Conservation (phyloP, 768 basidiomycete genomes). For the Naganishia vaughanmartiniae region DNA sequence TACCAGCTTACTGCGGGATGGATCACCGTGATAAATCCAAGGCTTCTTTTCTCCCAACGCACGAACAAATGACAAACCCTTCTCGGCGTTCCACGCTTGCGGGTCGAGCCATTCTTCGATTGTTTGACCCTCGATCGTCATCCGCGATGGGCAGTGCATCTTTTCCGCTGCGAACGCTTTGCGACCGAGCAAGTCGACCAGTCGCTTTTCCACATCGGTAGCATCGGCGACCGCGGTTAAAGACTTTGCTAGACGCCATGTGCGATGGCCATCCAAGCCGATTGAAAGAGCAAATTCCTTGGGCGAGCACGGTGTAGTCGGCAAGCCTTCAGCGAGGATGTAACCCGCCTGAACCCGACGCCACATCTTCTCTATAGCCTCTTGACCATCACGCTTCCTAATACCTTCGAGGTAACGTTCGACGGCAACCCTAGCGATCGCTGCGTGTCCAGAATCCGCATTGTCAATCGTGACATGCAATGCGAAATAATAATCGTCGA, state of each 20-base stretch:
- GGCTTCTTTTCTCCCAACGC: slow-evolving; percentile 36
- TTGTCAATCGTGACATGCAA: slow-evolving; percentile 49
- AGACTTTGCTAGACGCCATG: slow-evolving; percentile 3
- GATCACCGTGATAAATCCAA: slow-evolving; percentile 39
- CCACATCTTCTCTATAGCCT: slow-evolving; percentile 34
- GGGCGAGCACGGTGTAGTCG: slow-evolving; percentile 41
- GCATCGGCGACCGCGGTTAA: not conserved
- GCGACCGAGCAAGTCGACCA: slow-evolving; percentile 34
- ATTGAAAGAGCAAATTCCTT: slow-evolving; percentile 33
- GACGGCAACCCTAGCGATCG: slow-evolving; percentile 41
- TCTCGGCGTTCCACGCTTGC: slow-evolving; percentile 27
- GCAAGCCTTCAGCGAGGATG: slow-evolving; percentile 41
- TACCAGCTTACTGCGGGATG: slow-evolving; percentile 36
- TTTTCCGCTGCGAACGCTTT: slow-evolving; percentile 40
- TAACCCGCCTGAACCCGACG: slow-evolving; percentile 41
- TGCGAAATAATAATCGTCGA: slow-evolving; percentile 48
- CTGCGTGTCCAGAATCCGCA: slow-evolving; percentile 44
- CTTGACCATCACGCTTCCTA: slow-evolving; percentile 34
- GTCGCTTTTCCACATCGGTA: slow-evolving; percentile 27
- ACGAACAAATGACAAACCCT: slow-evolving; percentile 37
- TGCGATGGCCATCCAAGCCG: slow-evolving; percentile 8
- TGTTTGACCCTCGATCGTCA: slow-evolving; percentile 36
- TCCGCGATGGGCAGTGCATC: slow-evolving; percentile 43
- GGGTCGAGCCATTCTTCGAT: slow-evolving; percentile 40
- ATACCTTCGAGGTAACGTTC: slow-evolving; percentile 42